Base-by-base conservation (phyloP, 2,329 filamentous ascomycete species). In the Penicillium palitans region DNA sequence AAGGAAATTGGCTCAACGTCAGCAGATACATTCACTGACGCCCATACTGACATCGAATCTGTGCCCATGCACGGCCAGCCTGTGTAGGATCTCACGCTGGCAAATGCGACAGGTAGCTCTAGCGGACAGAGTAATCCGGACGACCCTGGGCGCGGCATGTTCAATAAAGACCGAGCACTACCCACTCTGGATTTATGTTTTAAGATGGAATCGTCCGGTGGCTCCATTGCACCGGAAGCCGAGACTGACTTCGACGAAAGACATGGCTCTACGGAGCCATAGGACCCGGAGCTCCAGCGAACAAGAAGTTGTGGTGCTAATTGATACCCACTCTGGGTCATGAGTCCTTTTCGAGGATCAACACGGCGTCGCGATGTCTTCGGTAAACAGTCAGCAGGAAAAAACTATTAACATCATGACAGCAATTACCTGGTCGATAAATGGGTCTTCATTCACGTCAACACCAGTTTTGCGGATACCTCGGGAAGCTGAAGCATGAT, bases 201-300 rank as follows among this genome's bases (percentile, higher is more conserved):
- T n/a, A 33, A 33, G 24, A 55, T 24, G 9, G 35, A n/a, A n/a
- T n/a, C 7, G 13, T 39, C 45, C n/a, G 42, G 19, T 9, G 45
- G 40, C 3, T 31, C 58, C 29, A 33, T 55, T 19, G 44, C 37
- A 1, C 21, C 31, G 6, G 50, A 60, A n/a, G 12, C 39, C 13
- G 24, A 42, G 24, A 21, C 19, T 19, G 58, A 48, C 7, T 35
- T 44, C 10, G 60, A 51, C 4, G 58, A 52, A 10, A 55, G 27
- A 29, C 49, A 51, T 44, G 57, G 49, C 6, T 46, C 48, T 10
- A 51, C n/a, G 33, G 51, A 52, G 29, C 48, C 45, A 52, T 59
- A 68, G 17, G 66, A 69, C 19, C 63, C 66, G 7, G 66, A 68
- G 40, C 66, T 68, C 66, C 66, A 69, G 21, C 66, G 64, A 21